These are phyloP conservation scores for Tothia fuscella DNA, from an alignment of 2,329 filamentous ascomycete genomes.

Conservation along the genomic window DNA sequence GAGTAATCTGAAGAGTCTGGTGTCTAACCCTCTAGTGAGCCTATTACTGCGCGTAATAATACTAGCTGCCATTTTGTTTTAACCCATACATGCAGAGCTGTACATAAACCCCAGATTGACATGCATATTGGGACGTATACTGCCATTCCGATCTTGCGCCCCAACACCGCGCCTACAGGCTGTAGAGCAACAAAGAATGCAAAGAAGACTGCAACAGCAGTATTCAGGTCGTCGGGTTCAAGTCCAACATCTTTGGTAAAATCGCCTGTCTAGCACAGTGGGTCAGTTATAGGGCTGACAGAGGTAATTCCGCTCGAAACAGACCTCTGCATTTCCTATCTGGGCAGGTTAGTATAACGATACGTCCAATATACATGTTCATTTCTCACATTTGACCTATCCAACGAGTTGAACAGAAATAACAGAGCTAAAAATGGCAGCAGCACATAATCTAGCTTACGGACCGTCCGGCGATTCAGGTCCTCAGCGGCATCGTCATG, in stretches of 20 bases:
- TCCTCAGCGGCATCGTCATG: conserved; percentile 1
- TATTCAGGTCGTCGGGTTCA: conserved; percentile 40
- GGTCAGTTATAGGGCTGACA: neutral
- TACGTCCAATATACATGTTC: neutral
- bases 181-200: conserved; percentile 47
- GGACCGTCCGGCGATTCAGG: conserved; percentile 22
- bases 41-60: conserved; percentile 33
- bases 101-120: conserved; percentile 40
- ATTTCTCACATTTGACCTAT: conserved; percentile 34
- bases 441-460: conserved; percentile 38
- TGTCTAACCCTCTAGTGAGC: conserved; percentile 31
- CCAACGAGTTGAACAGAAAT: conserved; percentile 41
- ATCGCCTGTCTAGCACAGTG: conserved; percentile 36
- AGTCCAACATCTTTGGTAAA: conserved; percentile 46
- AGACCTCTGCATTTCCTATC: conserved; percentile 39
- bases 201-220: conserved; percentile 45
- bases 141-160: conserved; percentile 43
- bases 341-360: conserved; percentile 11
- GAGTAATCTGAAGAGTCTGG: no score
- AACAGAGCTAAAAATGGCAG: conserved; percentile 40
- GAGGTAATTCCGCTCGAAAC: neutral
- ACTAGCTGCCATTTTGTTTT: conserved; percentile 36
- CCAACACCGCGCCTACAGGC: conserved; percentile 44
- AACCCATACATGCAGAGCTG: conserved; percentile 36
- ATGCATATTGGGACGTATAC: conserved; percentile 47